Conservation (phyloP, 1,284 basidiomycete species). For the Ganoderma boninense region DNA sequence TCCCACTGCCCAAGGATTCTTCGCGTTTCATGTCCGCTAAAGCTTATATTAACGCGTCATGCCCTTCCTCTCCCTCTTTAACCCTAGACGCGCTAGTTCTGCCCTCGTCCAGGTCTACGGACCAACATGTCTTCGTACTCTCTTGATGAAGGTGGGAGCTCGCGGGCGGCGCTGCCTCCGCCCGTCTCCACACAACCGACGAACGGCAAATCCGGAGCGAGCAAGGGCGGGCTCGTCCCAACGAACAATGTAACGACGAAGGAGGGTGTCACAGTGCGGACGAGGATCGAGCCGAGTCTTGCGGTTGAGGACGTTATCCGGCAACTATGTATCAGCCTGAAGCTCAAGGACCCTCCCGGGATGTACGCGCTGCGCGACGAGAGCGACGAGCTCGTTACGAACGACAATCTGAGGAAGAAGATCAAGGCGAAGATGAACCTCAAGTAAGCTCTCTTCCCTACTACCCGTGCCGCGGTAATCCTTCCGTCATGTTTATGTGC, state of each 20-base stretch:
- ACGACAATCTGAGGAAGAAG: slow-evolving; percentile 85
- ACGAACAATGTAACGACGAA: slow-evolving; percentile 83
- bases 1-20: background rate
- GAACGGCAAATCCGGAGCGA: slow-evolving; percentile 46
- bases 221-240: slow-evolving; percentile 63
- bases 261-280: slow-evolving; percentile 76
- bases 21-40: slow-evolving; percentile 13
- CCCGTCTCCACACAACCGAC: slow-evolving; percentile 19
- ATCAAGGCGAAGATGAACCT: slow-evolving; percentile 82
- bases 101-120: slow-evolving; percentile 2
- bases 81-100: slow-evolving; percentile 13
- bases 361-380: slow-evolving; percentile 91
- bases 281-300: slow-evolving; percentile 82
- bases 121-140: slow-evolving; percentile 23
- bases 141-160: slow-evolving; percentile 25
- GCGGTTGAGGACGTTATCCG: slow-evolving; percentile 83
- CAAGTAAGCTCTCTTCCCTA: slow-evolving; percentile 62
- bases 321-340: slow-evolving; percentile 82
- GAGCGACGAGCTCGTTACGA: slow-evolving; percentile 89
- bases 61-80: background rate
- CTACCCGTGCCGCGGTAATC: background rate
- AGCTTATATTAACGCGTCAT: slow-evolving; percentile 20
- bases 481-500: background rate
- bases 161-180: slow-evolving; percentile 22
- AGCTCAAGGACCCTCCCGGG: slow-evolving; percentile 83